Evolutionary conservation across 305 asterid species (phyloP).

Genomic region (Fraxinus albicans): DNA sequence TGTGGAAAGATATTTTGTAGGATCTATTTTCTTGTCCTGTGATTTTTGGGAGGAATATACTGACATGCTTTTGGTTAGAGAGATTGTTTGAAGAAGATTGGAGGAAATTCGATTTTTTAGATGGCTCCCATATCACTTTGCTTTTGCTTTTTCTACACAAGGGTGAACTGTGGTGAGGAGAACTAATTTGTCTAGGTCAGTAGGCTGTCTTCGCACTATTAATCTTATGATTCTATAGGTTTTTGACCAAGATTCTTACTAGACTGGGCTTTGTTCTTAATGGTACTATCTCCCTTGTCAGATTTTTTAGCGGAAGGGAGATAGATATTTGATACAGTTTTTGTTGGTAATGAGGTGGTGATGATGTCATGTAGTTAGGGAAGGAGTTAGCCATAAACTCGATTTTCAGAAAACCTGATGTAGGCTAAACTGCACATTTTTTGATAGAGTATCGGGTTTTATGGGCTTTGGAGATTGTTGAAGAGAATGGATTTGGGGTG

Average conservation of each 20-base stretch:
- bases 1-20: neutral
- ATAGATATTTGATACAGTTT: neutral
- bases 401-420: neutral
- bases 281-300: neutral
- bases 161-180: neutral
- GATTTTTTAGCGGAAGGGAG: neutral
- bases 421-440: neutral
- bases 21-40: neutral
- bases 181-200: neutral
- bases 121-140: neutral
- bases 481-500: neutral
- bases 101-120: neutral
- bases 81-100: neutral
- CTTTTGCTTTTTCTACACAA: neutral
- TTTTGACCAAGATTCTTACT: neutral
- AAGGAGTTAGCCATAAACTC: neutral
- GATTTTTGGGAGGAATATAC: neutral
- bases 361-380: neutral
- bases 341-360: neutral
- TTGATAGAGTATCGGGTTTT: neutral
- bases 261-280: neutral
- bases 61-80: slow-evolving; percentile 1
- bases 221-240: neutral
- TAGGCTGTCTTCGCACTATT: neutral
- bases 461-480: neutral